Evolutionary conservation across 176 grass and related monocot species (phyloP), one percentile per base, ranked within the genome.

Genomic region (Elymus sibiricus): DNA sequence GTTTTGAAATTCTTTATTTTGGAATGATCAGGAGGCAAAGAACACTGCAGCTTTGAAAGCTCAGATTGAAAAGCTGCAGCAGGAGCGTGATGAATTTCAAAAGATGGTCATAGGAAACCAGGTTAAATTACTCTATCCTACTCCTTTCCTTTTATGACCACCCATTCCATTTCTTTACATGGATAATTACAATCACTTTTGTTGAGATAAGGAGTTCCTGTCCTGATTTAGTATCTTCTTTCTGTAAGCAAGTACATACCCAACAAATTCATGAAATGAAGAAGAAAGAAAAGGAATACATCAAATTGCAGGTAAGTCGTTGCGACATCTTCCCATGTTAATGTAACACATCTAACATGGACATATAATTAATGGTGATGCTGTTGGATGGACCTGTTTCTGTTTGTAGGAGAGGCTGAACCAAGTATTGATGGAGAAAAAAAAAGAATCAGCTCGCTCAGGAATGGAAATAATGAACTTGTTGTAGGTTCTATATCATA

Each of bases 401-500:
- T 77, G 56, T 82, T 81, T 88, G 68, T 82, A 98, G 96, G 93
- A 98, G 82, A 92, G 73, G 66, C 82, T 98, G 84, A 98, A 98
- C 76, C 93, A 98, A 78, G 96, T 95, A 16, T 53, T 95, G 58
- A 92, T 90, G 87, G 96, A 98, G 84, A 95, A 98, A 89, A 98
- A 98, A 84, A 98, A 95, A 69, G 96, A 95, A 64, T 98, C 93
- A 63, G 95, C 96, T 26, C 89, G 90, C 70, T 95, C 91, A 71
- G 96, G 96, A 61, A 98, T 98, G 96, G 96, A 98, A 90, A 95
- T 98, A 82, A 95, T 95, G 96, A 98, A 98, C 74, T 82, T 95
- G 42, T 68, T 98, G 70, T 92, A 98, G 96, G 96, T 98, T n/a
- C n/a, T n/a, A n/a, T n/a, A n/a, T n/a, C n/a, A n/a, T n/a, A n/a